Evolutionary conservation across 176 grass and related monocot species (phyloP), one percentile per base, ranked within the genome.

Genomic region (Luzula sylvatica): DNA sequence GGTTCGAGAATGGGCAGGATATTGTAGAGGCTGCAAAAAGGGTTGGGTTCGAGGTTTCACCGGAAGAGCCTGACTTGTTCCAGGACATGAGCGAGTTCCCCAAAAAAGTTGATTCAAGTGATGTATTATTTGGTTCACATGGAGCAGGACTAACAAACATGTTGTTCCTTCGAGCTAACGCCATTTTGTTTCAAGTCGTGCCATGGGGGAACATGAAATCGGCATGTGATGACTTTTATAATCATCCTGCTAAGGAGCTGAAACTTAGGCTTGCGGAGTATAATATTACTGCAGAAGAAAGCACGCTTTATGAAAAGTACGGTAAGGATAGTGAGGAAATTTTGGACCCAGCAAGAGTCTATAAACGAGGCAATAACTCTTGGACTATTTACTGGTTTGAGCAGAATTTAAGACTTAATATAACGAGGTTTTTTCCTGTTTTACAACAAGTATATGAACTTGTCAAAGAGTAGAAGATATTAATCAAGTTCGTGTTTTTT

Each of bases 91-190:
- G 14, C 2, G 53, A 72, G 26, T 61, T 72, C 19, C 20, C 68
- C 0, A 38, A 41, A 50, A 50, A 41, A 26, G 68, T 72, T 7
- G 45, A 72, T 44, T 63, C 43, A 5, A 53, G 64, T 43, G 64
- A 67, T 14, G 30, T 67, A 20, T 20, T 67, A 23, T 22, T 67
- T 12, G 68, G 68, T 39, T 26, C 55, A 26, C 68, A 72, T 14
- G 68, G 68, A 2, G 53, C 68, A 6, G 68, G 68, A 3, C 20
- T 72, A 22, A 72, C 68, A 41, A 72, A 61, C 55, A 39, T 72
- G 44, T 11, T 62, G 39, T 72, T 72, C 55, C 68, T 72, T 18
- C 68, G 53, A 50, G 21, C 68, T n/a, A 72, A 72, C 39, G 68
- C 68, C 43, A 26, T 58, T 14, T 19, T 72, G 17, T 2, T 72